These are phyloP conservation scores for Didymosphaeria variabile DNA, from an alignment of 2,329 filamentous ascomycete genomes.

Conservation along the genomic window DNA sequence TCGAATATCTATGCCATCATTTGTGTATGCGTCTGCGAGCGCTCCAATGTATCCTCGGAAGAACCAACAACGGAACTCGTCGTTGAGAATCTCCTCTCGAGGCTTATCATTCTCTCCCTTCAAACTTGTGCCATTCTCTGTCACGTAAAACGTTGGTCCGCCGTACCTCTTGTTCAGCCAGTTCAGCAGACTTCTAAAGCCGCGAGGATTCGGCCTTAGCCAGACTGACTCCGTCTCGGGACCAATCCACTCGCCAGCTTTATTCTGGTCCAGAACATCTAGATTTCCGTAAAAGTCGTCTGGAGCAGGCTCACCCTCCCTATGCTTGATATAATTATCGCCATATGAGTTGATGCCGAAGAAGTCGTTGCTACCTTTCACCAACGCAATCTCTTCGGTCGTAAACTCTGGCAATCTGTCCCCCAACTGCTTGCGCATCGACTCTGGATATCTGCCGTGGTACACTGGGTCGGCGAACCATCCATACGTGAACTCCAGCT, in stretches of 20 bases:
- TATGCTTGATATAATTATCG: conserved; percentile 84
- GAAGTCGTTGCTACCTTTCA: conserved; percentile 35
- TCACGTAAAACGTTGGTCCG: conserved; percentile 82
- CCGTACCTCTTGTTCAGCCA: conserved; percentile 74
- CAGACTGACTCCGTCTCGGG: conserved; percentile 84
- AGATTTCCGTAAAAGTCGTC: conserved; percentile 80
- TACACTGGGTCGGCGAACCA: conserved; percentile 49
- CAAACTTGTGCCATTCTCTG: conserved; percentile 86
- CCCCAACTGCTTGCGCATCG: conserved; percentile 49
- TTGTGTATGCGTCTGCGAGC: conserved; percentile 74
- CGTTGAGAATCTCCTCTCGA: conserved; percentile 75
- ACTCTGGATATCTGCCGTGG: conserved; percentile 51
- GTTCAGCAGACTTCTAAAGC: conserved; percentile 74
- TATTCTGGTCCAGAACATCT: conserved; percentile 75
- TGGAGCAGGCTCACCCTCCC: conserved; percentile 65
- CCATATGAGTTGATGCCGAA: conserved; percentile 65
- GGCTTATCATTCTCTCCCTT: conserved; percentile 83
- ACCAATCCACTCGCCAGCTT: conserved; percentile 77
- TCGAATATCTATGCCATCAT: conserved; percentile 80
- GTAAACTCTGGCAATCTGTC: conserved; percentile 52
- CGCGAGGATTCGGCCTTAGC: conserved; percentile 78
- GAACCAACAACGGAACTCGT: conserved; percentile 83
- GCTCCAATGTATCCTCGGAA: conserved; percentile 80
- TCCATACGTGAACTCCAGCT: conserved; percentile 54
- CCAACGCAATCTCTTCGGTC: conserved; percentile 50